A percentile compares a stretch with the other conserved stretches of the same genome.
Conservation (phyloP, 1,139 yeast species). For the Yamadazyma conglobata region DNA sequence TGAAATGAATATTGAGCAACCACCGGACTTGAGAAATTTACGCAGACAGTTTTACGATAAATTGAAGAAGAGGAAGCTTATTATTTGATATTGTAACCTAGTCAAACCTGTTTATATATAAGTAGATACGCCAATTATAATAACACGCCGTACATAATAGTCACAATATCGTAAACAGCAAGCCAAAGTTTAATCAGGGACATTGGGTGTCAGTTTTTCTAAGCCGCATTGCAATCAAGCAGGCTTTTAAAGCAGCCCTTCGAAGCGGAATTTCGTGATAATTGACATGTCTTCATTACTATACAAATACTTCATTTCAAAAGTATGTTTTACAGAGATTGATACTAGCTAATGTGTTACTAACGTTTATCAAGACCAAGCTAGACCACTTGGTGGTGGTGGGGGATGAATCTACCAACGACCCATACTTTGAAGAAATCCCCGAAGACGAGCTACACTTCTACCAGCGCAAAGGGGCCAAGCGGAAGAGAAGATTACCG, state of each 20-base stretch:
- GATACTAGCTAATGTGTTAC: too few species aligned
- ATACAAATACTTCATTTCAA: conserved; percentile 35
- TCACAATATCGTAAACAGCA: too few species aligned
- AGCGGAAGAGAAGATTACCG: conserved; percentile 49
- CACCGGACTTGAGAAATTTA: conserved; percentile 74
- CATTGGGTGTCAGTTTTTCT: background rate
- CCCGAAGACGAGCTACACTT: conserved; percentile 46
- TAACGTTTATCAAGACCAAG: conserved; percentile 25
- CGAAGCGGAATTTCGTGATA: too few species aligned
- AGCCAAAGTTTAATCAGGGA: too few species aligned
- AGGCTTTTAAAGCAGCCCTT: too few species aligned
- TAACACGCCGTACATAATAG: too few species aligned
- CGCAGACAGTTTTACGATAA: conserved; percentile 42
- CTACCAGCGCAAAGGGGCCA: conserved; percentile 46
- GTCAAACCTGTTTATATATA: background rate
- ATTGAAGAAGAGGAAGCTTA: conserved; percentile 23
- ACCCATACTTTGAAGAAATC: conserved; percentile 49
- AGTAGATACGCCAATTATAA: too few species aligned
- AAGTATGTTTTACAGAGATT: too few species aligned
- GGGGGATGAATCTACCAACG: conserved; percentile 21
- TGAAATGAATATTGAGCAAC: conserved; percentile 67
- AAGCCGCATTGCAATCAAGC: conserved; percentile 1
- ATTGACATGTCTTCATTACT: conserved; percentile 20
- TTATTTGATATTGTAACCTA: background rate
- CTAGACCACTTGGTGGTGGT: conserved; percentile 35